Evolutionary conservation across 495 filamentous ascomycete genomes (phyloP), one percentile per base, ranked within the genome.

Genomic region (Aspergillus incahuasiensis): DNA sequence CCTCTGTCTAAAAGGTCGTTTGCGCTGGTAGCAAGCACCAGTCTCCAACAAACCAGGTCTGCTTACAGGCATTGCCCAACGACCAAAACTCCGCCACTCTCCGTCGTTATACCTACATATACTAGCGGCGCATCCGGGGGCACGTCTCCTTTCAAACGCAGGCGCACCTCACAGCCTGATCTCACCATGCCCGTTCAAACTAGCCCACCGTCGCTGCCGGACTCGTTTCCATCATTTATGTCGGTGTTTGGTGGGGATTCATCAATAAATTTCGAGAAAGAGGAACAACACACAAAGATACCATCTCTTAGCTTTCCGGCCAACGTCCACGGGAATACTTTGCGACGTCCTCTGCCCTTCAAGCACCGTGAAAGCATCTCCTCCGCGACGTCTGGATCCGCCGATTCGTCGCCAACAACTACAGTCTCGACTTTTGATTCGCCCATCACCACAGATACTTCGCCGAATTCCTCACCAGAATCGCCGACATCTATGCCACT

Each of bases 371-470:
- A 69, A 52, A 78, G 71, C 58, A 66, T 75, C 20, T 92, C 90
- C 22, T 95, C 89, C 4, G 84, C 86, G 55, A 80, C 83, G 41
- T 89, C 89, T 8, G 91, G 87, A 44, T 98, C 94, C 3, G 88
- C 86, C 22, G 91, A 97, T 63, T 95, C 92, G 7, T 97, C 94
- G 18, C 94, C 94, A 0, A 97, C 94, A 16, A 97, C 91, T 2
- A 96, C 92, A 1, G 81, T 92, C n/a, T 96, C 91, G 13, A 96
- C 91, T 12, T 87, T 92, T 41, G 94, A 92, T 65, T 92, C 91
- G 8, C 87, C 87, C 15, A 88, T 88, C 16, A 79, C 90, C 22
- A 90, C 91, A n/a, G 92, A 96, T 55, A 85, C 89, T 8, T 96
- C 94, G 5, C 91, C 92, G 6, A 89, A 86, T 79, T 94, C 94